phyloP scores from a whole-genome alignment of 2,329 filamentous ascomycete genomes.

The Huntiella bhutanensis region DNA sequence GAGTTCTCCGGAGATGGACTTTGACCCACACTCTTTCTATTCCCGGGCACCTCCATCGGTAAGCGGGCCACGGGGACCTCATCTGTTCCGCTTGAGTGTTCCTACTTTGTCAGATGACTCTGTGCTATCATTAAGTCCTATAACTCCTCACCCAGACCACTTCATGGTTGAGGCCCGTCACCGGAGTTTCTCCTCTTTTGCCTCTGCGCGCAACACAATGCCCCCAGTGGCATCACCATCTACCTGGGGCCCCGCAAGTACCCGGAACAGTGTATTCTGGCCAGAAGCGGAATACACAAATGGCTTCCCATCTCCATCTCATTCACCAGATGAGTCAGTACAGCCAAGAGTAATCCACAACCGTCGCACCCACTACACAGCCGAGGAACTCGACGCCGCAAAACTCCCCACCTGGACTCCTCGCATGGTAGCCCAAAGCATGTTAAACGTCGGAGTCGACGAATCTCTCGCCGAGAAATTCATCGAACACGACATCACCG shows the following conservation, averaged over 20 bases:
- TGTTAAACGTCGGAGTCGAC: slow-evolving; percentile 70
- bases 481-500: slow-evolving; percentile 79
- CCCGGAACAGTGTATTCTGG: slow-evolving; percentile 18
- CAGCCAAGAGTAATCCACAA: background rate
- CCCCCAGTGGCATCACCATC: background rate
- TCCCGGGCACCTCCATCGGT: slow-evolving; percentile 42
- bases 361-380: slow-evolving; percentile 31
- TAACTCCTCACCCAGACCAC: slow-evolving; percentile 42
- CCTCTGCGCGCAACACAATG: background rate
- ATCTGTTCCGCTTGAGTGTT: slow-evolving; percentile 61
- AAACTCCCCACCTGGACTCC: slow-evolving; percentile 51
- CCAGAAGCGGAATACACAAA: slow-evolving; percentile 8
- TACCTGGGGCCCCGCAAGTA: background rate
- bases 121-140: slow-evolving; percentile 50
- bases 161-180: background rate
- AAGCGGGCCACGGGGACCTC: slow-evolving; percentile 66
- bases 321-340: background rate
- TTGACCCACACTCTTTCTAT: slow-evolving; percentile 38
- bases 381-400: slow-evolving; percentile 36
- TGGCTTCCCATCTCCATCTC: background rate
- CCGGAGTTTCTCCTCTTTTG: background rate
- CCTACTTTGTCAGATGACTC: slow-evolving; percentile 33
- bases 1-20: background rate
- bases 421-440: slow-evolving; percentile 65
- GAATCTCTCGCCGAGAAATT: slow-evolving; percentile 63